Base-by-base conservation (phyloP, 176 grass and related monocot genomes). In the Dendrocalamus sinicus region DNA sequence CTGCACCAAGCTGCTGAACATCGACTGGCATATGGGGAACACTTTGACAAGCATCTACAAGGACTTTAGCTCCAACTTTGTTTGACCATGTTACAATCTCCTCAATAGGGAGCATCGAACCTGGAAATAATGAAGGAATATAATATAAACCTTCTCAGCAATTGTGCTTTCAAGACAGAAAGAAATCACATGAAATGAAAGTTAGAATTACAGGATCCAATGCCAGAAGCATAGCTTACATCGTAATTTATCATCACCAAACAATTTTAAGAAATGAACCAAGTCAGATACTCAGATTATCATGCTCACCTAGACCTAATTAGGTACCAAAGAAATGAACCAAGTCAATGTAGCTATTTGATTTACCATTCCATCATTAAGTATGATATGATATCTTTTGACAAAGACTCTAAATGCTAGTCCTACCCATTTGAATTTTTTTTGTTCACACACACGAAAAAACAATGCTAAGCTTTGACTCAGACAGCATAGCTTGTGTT, bases 21-120 rank as follows among this genome's bases (percentile, higher is more conserved):
- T 98, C 90, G 80, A 98, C 93, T 72, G 86, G 76, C 91, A 98
- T 92, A 88, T 94, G 96, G 26, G 96, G 96, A 78, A 96, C 93
- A 91, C 92, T 98, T 83, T 96, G 96, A 81, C 93, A 96, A 88
- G 96, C 96, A 94, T 98, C 96, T 43, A 98, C 88, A 69, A 95
- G 91, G 81, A 98, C 90, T 74, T 96, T 98, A 82, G 96, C 96
- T 46, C 96, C 96, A 62, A 92, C 82, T 86, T 59, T 88, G 82
- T 88, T 89, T 87, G 93, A 85, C 92, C 82, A 88, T 53, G 77
- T 83, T 59, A 94, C 84, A 41, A 98, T 91, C 47, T 98, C 96
- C 88, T 98, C 90, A 28, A 98, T 94, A 62, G 91, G 96, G 83
- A 98, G 83, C 83, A 89, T 77, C 67, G 91, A 94, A 81, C 93